Percentiles rank a stretch among this genome's conserved stretches.
These are phyloP conservation scores for Aspergillus ochraceoroseus DNA, from an alignment of 2,329 filamentous ascomycete genomes.

Conservation along the genomic window DNA sequence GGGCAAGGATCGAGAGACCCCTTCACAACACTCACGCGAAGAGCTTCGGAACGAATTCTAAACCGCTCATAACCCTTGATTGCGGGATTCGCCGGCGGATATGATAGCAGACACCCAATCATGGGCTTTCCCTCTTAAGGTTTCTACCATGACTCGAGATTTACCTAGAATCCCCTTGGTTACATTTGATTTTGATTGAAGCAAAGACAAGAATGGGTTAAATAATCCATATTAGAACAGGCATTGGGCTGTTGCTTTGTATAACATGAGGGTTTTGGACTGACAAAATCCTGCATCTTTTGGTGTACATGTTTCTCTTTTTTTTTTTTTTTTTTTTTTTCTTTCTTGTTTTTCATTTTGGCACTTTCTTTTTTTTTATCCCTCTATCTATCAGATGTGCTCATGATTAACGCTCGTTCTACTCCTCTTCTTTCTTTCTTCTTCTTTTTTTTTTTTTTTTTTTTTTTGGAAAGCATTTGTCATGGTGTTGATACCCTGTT, in stretches of 20 bases:
- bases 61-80: no score
- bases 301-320: conserved; percentile 28
- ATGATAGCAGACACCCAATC: no score
- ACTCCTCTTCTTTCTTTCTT: conserved; percentile 15
- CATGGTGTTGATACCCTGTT: conserved; percentile 43
- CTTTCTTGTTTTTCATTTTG: conserved; percentile 7
- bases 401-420: conserved; percentile 34
- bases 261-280: conserved; percentile 18
- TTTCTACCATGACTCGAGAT: no score
- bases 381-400: conserved; percentile 23
- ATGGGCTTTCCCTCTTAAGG: no score
- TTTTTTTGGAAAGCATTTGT: conserved; percentile 35
- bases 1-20: conserved; percentile 39
- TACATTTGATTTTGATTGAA: conserved; percentile 3
- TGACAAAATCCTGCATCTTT: conserved; percentile 18
- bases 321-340: conserved; percentile 13
- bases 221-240: conserved; percentile 1
- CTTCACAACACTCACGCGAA: conserved; percentile 33
- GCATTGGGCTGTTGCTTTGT: conserved; percentile 16
- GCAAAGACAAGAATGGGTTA: conserved; percentile 4
- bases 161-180: no score
- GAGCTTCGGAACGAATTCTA: conserved; percentile 33
- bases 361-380: no score
- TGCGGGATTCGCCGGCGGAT: no score
- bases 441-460: conserved; percentile 12